Evolutionary conservation across 1,284 basidiomycete species (phyloP), one percentile per base, ranked within the genome.

Genomic region (Fomitopsis schrenkii): DNA sequence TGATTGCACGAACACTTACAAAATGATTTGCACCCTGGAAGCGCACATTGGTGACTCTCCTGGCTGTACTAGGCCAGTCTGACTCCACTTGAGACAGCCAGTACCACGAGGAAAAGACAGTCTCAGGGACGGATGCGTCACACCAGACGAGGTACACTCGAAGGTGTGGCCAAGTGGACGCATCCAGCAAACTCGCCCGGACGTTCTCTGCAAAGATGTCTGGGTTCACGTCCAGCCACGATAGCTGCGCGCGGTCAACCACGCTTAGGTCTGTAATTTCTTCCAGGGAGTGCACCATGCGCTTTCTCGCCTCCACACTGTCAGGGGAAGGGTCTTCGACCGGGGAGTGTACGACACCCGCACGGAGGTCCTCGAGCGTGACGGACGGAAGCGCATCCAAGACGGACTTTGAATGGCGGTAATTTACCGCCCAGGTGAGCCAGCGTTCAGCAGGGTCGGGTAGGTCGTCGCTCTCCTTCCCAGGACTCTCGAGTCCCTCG

Each of bases 71-170:
- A 8, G 53, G 41, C 55, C 57, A 60, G 40, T 61, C 50, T 6
- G 19, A 17, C 7, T 55, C 50, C 28, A 26, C 50, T 4, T 40
- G 40, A 17, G 55, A 35, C 38, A 42, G 14, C 36, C 59, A 38
- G n/a, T 38, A 48, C 61, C 62, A 65, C 26, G 59, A 56, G 8
- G 64, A 64, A 58, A 63, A 63, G 9, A 67, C 50, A 19, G 60
- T 59, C 36, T 67, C 62, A 7, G 50, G 42, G 19, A 64, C 44
- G 14, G 53, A 58, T 53, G 55, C 55, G 50, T 63, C 62, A 35
- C 62, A 62, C 65, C 62, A 68, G 1, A 63, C 19, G 3, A 64
- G 53, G 33, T 64, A 40, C 6, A 64, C 58, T 53, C 58, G 57
- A 14, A 64, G 48, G 17, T 53, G 44, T n/a, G 59, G 53, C 61